Evolutionary conservation across 2,329 filamentous ascomycete species (phyloP).

Genomic region (Fusarium subglutinans): DNA sequence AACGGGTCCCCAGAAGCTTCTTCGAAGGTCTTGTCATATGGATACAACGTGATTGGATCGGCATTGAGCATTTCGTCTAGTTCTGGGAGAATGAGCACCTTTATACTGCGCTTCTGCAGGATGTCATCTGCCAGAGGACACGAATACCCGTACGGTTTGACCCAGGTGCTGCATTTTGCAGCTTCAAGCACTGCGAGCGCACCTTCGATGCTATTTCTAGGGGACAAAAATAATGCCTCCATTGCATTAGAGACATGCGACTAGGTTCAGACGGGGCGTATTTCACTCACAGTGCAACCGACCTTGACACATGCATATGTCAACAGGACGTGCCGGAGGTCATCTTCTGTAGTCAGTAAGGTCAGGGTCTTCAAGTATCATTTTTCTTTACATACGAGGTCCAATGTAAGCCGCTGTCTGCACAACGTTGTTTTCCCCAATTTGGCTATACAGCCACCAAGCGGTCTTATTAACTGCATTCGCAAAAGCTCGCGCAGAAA

Average conservation of each 20-base stretch:
- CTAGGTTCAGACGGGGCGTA: neutral
- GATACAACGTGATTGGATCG: neutral
- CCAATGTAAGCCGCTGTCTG: neutral
- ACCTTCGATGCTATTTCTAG: neutral
- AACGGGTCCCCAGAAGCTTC: neutral
- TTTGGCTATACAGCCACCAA: neutral
- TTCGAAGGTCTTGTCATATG: neutral
- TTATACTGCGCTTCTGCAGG: neutral
- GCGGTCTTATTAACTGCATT: neutral
- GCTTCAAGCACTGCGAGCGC: neutral
- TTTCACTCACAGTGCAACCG: neutral
- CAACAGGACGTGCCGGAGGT: neutral
- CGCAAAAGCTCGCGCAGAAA: neutral
- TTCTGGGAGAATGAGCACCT: neutral
- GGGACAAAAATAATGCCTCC: neutral
- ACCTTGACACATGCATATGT: neutral
- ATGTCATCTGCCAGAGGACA: neutral
- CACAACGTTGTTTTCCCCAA: neutral
- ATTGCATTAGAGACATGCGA: neutral
- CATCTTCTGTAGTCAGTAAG: neutral
- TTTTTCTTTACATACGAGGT: neutral
- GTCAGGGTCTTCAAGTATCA: neutral
- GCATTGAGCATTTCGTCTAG: neutral
- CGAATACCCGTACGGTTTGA: neutral
- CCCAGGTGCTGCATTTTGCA: neutral